Percentiles rank a stretch among this genome's conserved stretches.
These are phyloP conservation scores for Henckelia pumila DNA, from an alignment of 257 asterid genomes.

Conservation along the genomic window DNA sequence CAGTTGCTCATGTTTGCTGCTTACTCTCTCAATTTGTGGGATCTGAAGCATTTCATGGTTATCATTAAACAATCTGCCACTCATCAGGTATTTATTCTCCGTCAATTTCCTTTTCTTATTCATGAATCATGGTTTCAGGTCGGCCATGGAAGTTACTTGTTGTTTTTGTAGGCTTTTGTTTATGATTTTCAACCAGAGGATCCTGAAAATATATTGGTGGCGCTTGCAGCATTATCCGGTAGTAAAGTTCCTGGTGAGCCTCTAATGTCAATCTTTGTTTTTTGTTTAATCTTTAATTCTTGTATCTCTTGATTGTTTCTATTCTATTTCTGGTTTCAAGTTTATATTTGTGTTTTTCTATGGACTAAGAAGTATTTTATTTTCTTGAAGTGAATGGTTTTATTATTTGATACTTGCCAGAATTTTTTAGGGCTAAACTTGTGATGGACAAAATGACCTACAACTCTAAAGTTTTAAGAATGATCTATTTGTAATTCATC, in stretches of 20 bases:
- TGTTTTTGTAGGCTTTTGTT: constrained; percentile 38
- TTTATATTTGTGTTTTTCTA: too few relatives aligned
- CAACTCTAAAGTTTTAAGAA: too few relatives aligned
- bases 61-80: constrained; percentile 43
- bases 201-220: constrained; percentile 63
- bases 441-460: too few relatives aligned
- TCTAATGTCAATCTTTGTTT: not conserved
- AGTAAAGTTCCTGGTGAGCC: constrained; percentile 49
- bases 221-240: constrained; percentile 62
- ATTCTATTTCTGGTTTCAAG: not conserved
- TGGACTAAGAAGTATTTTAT: not conserved
- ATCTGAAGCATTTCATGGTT: constrained; percentile 78
- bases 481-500: not conserved
- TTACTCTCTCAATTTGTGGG: constrained; percentile 53
- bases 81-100: constrained; percentile 26
- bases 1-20: constrained; percentile 54
- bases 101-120: not conserved
- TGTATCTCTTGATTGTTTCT: not conserved
- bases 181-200: constrained; percentile 81
- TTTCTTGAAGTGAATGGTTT: not conserved
- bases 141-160: too few relatives aligned
- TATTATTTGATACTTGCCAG: too few relatives aligned
- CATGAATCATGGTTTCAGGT: not conserved
- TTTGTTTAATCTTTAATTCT: too few relatives aligned
- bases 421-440: too few relatives aligned